Evolutionary conservation across 169 alveolate genomes (phyloP).

Genomic region (Cryptosporidium parvum): DNA sequence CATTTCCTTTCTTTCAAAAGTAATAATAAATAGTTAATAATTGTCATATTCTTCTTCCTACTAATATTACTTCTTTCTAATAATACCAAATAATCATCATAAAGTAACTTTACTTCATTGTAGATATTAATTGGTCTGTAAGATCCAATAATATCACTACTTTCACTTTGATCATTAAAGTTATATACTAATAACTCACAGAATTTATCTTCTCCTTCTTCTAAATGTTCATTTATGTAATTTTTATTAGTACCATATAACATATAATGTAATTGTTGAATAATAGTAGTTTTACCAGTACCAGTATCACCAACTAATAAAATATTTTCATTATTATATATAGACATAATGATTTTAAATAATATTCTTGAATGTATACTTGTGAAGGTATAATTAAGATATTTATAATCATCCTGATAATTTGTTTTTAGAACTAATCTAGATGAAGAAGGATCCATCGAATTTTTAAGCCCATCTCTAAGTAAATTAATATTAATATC

Average conservation of each 20-base stretch:
- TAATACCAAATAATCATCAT: constrained; percentile 37
- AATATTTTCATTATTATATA: constrained; percentile 92
- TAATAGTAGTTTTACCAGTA: constrained; percentile 97
- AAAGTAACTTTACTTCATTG: constrained; percentile 10
- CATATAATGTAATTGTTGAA: constrained; percentile 82
- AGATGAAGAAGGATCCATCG: constrained; percentile 9
- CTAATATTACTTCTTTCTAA: constrained; percentile 45
- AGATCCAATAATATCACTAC: constrained; percentile 91
- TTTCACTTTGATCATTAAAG: constrained; percentile 92
- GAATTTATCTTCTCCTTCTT: constrained; percentile 74
- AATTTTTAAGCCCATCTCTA: neutral
- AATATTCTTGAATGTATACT: constrained; percentile 86
- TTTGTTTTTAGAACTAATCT: constrained; percentile 14
- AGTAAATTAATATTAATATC: constrained; percentile 68
- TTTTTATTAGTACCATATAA: constrained; percentile 6
- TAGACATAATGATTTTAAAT: constrained; percentile 85
- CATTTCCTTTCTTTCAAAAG: constrained; percentile 19
- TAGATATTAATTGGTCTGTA: constrained; percentile 80
- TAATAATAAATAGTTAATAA: neutral
- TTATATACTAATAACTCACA: constrained; percentile 92
- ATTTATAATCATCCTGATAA: constrained; percentile 27
- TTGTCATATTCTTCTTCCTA: constrained; percentile 20
- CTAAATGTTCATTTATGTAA: neutral
- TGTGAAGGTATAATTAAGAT: constrained; percentile 62
- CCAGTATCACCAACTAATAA: constrained; percentile 99